Percentiles rank a stretch among this genome's conserved stretches.
phyloP scores from a whole-genome alignment of 148 eudicot genomes.

The Euryodendron excelsum region DNA sequence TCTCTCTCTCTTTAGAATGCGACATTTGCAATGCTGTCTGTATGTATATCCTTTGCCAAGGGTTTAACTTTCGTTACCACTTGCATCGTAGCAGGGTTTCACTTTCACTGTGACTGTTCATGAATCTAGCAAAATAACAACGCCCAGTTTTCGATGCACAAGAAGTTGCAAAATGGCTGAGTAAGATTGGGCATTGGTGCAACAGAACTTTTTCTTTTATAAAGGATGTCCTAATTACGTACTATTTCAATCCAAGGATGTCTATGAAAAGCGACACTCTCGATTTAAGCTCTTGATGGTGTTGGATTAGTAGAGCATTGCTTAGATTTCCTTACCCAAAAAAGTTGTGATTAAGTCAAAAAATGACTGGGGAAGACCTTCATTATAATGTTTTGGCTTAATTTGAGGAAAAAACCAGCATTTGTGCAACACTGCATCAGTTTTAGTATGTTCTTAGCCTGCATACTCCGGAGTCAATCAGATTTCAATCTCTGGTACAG shows the following conservation, averaged over 20 bases:
- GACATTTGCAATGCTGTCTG: not conserved
- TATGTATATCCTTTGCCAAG: not conserved
- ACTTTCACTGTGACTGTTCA: no score
- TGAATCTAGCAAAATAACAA: no score
- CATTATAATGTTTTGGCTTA: not conserved
- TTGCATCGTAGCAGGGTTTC: no score
- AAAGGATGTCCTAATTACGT: no score
- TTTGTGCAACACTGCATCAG: not conserved
- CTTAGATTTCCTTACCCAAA: not conserved
- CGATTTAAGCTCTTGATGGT: not conserved
- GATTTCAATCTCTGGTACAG: not conserved
- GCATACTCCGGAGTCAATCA: not conserved
- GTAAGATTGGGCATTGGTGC: no score
- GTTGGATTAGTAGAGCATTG: not conserved
- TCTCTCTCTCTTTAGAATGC: no score
- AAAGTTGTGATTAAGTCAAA: not conserved
- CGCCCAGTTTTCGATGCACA: no score
- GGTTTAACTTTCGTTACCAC: not conserved
- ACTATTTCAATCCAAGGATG: not conserved
- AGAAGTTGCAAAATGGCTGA: no score
- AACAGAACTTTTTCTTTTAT: no score
- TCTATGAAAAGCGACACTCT: not conserved
- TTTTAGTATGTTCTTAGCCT: not conserved
- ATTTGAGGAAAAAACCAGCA: not conserved
- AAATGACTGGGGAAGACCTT: not conserved